Evolutionary conservation across 306 rosid genomes (phyloP), one percentile per base, ranked within the genome.

Genomic region (Inga leiocalycina): DNA sequence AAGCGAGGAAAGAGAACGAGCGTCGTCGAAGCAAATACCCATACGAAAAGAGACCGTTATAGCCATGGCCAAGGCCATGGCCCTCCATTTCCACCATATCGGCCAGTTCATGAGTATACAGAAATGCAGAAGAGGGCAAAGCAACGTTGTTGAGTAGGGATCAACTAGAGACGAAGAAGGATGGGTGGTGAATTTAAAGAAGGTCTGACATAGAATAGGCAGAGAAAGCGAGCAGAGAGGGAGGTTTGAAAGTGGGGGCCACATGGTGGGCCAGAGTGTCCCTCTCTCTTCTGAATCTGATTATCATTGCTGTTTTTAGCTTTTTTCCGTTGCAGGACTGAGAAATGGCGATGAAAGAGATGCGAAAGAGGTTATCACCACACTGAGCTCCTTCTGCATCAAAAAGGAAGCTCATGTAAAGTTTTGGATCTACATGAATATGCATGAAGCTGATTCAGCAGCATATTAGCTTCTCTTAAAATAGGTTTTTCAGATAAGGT

Each of bases 301-400:
- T 65, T 84, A 89, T 92, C 68, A 92, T 90, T 87, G 82, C 92
- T 77, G 78, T 66, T 78, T 78, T 56, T 86, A 51, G 72, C 89
- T 85, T 92, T 90, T 79, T 35, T 64, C 54, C 17, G 78, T 86
- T 85, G 91, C 92, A 90, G 91, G 88, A 91, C 5, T 11, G 90
- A 90, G 86, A 85, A 88, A 76, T 73, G 90, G 87, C 78, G 88
- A 35, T 88, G 91, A 91, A 88, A 85, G 84, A 84, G 90, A 89
- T 87, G 90, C 76, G 83, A 86, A 85, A 87, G 86, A 82, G 75
- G 76, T 30, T 45, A 77, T 87, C 64, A 83, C 85, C 83, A 39
- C 74, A 74, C 86, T 71, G 87, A 77, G 84, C 85, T 46, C 43
- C 66, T 71, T 84, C 73, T 80, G 84, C 64, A 15, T 24, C 71